Percentiles rank a stretch among this genome's conserved stretches.
phyloP scores from a whole-genome alignment of 345 rosid species.

The Brassica incana region DNA sequence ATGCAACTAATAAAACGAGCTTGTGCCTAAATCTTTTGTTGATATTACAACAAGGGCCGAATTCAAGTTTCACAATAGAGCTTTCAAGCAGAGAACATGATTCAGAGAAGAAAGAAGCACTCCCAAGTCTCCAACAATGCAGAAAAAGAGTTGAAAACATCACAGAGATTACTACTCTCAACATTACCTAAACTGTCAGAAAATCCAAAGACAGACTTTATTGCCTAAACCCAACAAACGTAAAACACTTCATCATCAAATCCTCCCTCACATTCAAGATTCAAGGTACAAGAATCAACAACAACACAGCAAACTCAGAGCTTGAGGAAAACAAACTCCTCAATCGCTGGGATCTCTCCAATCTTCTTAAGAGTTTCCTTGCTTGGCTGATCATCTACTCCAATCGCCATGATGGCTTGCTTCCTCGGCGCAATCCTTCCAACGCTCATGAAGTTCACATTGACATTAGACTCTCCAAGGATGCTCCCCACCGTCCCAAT shows the following conservation, averaged over 20 bases:
- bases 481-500: slow-evolving; percentile 78
- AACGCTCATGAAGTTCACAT: slow-evolving; percentile 86
- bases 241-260: background rate
- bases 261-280: slow-evolving; percentile 22
- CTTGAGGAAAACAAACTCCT: slow-evolving; percentile 87
- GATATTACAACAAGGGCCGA: no score
- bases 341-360: slow-evolving; percentile 70
- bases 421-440: slow-evolving; percentile 88
- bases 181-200: slow-evolving; percentile 28
- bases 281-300: background rate
- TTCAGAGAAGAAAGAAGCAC: no score
- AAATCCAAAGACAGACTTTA: slow-evolving; percentile 16
- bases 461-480: slow-evolving; percentile 77
- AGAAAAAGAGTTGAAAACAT: slow-evolving; percentile 15
- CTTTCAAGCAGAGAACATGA: no score
- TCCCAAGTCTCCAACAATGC: no score
- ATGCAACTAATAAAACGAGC: no score
- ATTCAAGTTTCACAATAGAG: no score
- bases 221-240: slow-evolving; percentile 32
- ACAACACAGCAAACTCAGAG: slow-evolving; percentile 40
- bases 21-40: no score
- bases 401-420: slow-evolving; percentile 91
- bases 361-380: slow-evolving; percentile 64
- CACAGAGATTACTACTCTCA: slow-evolving; percentile 6
- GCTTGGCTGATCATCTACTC: slow-evolving; percentile 75